These are phyloP conservation scores for Phytophthora uliginosa DNA, from an alignment of 352 stramenopile species.

Conservation along the genomic window DNA sequence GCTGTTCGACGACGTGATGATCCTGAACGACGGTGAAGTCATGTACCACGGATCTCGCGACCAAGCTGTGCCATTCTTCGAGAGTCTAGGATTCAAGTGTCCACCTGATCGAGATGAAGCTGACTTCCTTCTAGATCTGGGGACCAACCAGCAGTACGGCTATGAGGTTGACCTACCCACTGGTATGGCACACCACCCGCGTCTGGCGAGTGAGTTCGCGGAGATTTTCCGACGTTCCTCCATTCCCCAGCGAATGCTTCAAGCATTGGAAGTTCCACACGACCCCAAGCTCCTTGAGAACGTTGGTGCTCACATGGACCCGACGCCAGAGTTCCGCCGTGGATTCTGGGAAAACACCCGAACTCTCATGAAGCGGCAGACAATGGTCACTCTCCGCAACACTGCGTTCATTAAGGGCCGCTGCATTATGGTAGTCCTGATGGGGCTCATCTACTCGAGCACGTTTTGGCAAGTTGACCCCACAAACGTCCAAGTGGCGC, in stretches of 20 bases:
- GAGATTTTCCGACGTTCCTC: conserved; percentile 41
- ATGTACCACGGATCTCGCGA: conserved; percentile 59
- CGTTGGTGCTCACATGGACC: conserved; percentile 38
- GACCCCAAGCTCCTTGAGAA: conserved; percentile 37
- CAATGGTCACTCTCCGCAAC: conserved; percentile 68
- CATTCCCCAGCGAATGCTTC: conserved; percentile 39
- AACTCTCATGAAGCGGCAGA: conserved; percentile 58
- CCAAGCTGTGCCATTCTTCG: conserved; percentile 57
- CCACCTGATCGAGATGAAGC: conserved; percentile 49
- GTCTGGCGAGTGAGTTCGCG: conserved; percentile 42
- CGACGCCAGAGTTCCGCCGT: conserved; percentile 55
- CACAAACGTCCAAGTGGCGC: conserved; percentile 45
- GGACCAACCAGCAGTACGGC: conserved; percentile 50
- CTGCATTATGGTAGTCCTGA: conserved; percentile 49
- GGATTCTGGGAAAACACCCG: conserved; percentile 46
- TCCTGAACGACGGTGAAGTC: conserved; percentile 53
- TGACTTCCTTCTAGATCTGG: conserved; percentile 59
- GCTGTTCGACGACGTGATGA: conserved; percentile 65
- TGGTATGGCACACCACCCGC: conserved; percentile 31
- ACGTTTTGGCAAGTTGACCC: conserved; percentile 62
- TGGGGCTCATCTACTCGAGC: conserved; percentile 47
- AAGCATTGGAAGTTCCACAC: conserved; percentile 35
- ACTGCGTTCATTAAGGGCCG: conserved; percentile 54
- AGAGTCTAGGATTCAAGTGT: conserved; percentile 37
- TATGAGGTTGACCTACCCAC: conserved; percentile 37